Evolutionary conservation across 768 basidiomycete species (phyloP).

Genomic region (Amylocystis lapponica): DNA sequence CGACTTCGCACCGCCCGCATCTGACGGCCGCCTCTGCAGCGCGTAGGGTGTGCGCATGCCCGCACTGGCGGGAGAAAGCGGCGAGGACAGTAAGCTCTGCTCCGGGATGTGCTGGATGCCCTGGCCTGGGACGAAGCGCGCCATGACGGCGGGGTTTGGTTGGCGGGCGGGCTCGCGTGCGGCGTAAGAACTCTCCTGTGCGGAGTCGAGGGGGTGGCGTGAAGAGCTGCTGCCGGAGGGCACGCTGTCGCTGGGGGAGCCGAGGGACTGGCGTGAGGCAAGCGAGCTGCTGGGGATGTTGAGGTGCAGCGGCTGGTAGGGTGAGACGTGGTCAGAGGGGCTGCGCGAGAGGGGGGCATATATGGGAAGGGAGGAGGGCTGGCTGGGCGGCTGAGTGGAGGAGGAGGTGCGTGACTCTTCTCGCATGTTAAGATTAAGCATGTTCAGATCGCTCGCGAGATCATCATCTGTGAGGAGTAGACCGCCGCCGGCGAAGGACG

Average conservation of each 20-base stretch:
- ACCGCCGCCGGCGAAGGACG: conserved; percentile 37
- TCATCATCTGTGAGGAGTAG: conserved; percentile 76
- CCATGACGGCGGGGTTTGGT: conserved; percentile 36
- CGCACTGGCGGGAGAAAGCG: conserved; percentile 56
- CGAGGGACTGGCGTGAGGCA: conserved; percentile 43
- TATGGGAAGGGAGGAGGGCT: conserved; percentile 72
- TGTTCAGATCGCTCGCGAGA: conserved; percentile 62
- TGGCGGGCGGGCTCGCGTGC: conserved; percentile 23
- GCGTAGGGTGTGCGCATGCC: conserved; percentile 12
- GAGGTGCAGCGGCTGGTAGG: conserved; percentile 59
- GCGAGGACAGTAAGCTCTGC: conserved; percentile 37
- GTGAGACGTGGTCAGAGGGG: conserved; percentile 49
- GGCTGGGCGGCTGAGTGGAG: conserved; percentile 51
- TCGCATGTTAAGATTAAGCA: conserved; percentile 56
- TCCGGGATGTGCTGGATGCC: conserved; percentile 54
- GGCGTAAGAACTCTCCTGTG: conserved; percentile 26
- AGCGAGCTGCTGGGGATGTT: conserved; percentile 44
- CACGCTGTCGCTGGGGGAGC: conserved; percentile 61
- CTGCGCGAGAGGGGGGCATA: conserved; percentile 66
- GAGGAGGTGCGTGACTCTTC: conserved; percentile 36
- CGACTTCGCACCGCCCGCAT: conserved; percentile 26
- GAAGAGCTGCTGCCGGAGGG: conserved; percentile 47
- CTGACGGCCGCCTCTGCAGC: conserved; percentile 34
- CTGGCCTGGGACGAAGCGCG: conserved; percentile 60
- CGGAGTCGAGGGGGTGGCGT: conserved; percentile 39